Evolutionary conservation across 2,329 filamentous ascomycete genomes (phyloP).

Genomic region (Colletotrichum zoysiae): DNA sequence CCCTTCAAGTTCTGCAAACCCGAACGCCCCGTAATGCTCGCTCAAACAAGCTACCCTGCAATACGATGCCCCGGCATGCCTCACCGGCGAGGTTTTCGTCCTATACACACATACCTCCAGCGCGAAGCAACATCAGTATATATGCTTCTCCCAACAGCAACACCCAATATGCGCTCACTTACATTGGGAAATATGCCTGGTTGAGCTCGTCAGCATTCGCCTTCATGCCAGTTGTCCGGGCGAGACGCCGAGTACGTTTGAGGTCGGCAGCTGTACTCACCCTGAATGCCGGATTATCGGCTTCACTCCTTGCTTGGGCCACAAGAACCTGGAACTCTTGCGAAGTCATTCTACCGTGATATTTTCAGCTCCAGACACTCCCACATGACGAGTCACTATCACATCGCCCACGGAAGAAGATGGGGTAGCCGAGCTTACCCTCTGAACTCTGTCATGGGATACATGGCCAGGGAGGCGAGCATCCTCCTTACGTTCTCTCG

Average conservation of each 20-base stretch:
- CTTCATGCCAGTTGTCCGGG: conserved; percentile 23
- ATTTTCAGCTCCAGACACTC: conserved; percentile 43
- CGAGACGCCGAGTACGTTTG: background rate
- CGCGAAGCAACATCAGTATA: background rate
- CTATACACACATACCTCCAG: conserved; percentile 71
- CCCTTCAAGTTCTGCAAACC: background rate
- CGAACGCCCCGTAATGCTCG: conserved; percentile 11
- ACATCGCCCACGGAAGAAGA: background rate
- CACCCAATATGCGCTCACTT: conserved; percentile 50
- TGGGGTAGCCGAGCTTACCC: conserved; percentile 53
- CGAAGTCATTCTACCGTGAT: conserved; percentile 63
- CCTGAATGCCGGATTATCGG: conserved; percentile 67
- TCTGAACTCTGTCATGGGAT: conserved; percentile 66
- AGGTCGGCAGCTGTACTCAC: conserved; percentile 52
- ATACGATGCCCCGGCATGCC: background rate
- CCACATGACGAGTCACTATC: background rate
- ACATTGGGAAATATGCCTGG: conserved; percentile 73
- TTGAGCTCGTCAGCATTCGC: background rate
- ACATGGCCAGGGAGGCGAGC: conserved; percentile 67
- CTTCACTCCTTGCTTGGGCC: conserved; percentile 66
- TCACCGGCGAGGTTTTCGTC: conserved; percentile 63
- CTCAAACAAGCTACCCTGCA: conserved; percentile 9
- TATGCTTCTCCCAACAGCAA: too few species aligned
- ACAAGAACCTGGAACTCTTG: conserved; percentile 70
- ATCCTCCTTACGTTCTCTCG: conserved; percentile 66